Base-by-base conservation (phyloP, 2,329 filamentous ascomycete genomes). In the Diplodia scrobiculata region DNA sequence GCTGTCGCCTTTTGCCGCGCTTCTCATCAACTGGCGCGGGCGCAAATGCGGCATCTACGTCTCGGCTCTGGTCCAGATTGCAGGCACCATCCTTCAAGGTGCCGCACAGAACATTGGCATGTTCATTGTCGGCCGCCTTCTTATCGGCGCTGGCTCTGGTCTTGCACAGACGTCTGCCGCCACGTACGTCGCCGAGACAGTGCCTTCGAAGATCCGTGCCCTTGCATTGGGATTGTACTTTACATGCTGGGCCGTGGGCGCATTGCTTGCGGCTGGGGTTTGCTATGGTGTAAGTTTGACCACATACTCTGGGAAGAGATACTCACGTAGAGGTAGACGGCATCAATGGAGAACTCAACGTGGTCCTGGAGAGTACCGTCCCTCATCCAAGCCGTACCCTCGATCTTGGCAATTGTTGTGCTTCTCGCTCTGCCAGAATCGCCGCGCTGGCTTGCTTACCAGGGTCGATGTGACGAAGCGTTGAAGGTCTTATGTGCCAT, bases 341-440 rank as follows among this genome's bases (percentile, higher is more conserved):
- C 38, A 9, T 2, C 45, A 17, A 38, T 66, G 38, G 48, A 48
- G 6, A 51, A 25, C 48, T 63, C 67, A 10, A 67, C 55, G 6
- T 68, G 67, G 67, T 47, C 65, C 2, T 82, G 80, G 80, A 74
- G 80, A 53, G 81, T 81, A 71, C 80, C 80, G 3, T 79, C 82
- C 29, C 78, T 79, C 11, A 80, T 82, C 71, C 80, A 82, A 71
- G 75, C 80, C 36, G 66, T 82, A 55, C 81, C 80, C 63, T 79
- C 76, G 51, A 25, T 80, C n/a, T 68, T 81, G 55, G 76, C 81
- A 21, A 72, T 78, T 36, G 53, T 79, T 25, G 72, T 76, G 50
- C 79, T 81, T 11, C 14, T 51, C 48, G 10, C 6, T 17, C 48
- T 51, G 13, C 48, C 48, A 2, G 48, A 51, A 14, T 51, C 48